Evolutionary conservation across 179 eudicot genomes (phyloP), one percentile per base, ranked within the genome.

Genomic region (Heliamphora pulchella): DNA sequence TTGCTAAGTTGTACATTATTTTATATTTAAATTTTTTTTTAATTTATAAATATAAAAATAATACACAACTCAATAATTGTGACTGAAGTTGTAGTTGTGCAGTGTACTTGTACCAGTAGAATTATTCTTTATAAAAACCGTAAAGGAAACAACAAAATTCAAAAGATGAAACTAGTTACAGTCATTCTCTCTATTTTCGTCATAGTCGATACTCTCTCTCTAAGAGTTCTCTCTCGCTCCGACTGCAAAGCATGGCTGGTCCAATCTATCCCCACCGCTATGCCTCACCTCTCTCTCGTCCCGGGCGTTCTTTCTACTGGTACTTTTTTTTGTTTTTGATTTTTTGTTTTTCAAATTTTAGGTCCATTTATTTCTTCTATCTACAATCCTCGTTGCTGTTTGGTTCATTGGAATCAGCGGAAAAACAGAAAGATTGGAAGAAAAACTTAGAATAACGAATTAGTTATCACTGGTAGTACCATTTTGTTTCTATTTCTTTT

Each of bases 201-300:
- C 74, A 15, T 64, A 46, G 1, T 48, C 39, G 8, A 46, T 70
- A 46, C 48, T 66, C 61, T 68, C 75, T 54, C 63, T 47, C 80
- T 48, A 7, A n/a, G 67, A 43, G 67, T 58, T 31, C 31, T 31
- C 7, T 41, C 80, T 0, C 41, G 53, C 1, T 18, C 75, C 0
- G 72, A 85, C 80, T 92, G 97, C 88, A 89, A 89, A 77, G 91
- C 97, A 82, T 92, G 97, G 97, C 80, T 92, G 67, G 97, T 92
- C 73, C 97, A 92, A 64, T 92, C 97, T 0, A 91, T 92, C 57
- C 97, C 97, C 47, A 89, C 91, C n/a, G 88, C 89, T 63, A 91
- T 92, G 94, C 94, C 97, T 68, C 74, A 85, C n/a, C 91, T 92
- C 77, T 51, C 87, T 76, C 91, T 8, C 59, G 90, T 92, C 81